A percentile compares a stretch with the other conserved stretches of the same genome.
phyloP scores from a whole-genome alignment of 2,329 filamentous ascomycete species.

The Sporothrix variecibatus region DNA sequence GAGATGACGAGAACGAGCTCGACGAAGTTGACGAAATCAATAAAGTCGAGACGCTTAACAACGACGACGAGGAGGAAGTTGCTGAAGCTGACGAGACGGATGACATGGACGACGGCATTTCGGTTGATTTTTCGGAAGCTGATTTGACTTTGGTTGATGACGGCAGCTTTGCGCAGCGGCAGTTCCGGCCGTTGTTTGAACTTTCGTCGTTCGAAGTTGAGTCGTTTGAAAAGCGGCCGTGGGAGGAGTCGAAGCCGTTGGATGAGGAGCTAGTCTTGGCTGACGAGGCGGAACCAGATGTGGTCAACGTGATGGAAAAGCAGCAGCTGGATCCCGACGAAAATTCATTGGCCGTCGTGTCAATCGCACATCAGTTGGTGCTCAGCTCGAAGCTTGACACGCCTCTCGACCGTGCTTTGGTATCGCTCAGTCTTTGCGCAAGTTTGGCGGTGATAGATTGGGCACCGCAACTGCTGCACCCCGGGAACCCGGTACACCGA shows the following conservation, averaged over 20 bases:
- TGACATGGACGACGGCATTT: not conserved
- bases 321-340: not conserved
- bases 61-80: not conserved
- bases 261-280: not conserved
- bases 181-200: not conserved
- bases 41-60: not conserved
- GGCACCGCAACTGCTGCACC: not conserved
- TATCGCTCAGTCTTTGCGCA: not conserved
- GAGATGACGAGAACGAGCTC: not conserved
- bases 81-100: not conserved
- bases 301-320: not conserved
- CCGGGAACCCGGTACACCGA: not conserved
- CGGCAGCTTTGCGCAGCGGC: not conserved
- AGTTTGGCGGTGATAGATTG: conserved; percentile 1
- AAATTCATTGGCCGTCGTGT: not conserved
- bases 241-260: not conserved
- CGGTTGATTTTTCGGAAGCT: not conserved
- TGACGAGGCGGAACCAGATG: not conserved
- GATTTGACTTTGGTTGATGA: conserved; percentile 9
- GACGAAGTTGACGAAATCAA: not conserved
- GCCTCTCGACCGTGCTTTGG: conserved; percentile 9
- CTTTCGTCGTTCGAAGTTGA: not conserved
- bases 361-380: not conserved
- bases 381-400: not conserved
- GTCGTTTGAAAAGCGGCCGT: not conserved